Evolutionary conservation across 768 basidiomycete species (phyloP).

Genomic region (Russula olivacea): DNA sequence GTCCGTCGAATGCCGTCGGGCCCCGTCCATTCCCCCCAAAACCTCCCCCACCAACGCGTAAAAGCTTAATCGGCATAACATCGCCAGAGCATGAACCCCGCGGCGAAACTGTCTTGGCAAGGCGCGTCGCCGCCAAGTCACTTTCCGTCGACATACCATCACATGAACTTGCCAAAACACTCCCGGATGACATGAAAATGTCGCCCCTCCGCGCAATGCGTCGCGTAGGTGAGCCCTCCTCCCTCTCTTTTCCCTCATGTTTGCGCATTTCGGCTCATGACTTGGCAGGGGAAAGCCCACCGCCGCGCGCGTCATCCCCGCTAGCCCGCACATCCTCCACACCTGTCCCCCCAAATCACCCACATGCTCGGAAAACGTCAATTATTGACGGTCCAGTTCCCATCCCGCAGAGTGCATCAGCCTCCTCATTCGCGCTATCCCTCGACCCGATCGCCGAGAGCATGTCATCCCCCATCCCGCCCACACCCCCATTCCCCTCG

Average conservation of each 20-base stretch:
- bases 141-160: slow-evolving; percentile 59
- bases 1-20: slow-evolving; percentile 37
- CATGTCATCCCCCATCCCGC: slow-evolving; percentile 27
- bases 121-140: slow-evolving; percentile 40
- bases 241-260: neutral
- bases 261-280: neutral
- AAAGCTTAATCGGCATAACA: slow-evolving; percentile 49
- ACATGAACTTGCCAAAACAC: slow-evolving; percentile 35
- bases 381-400: slow-evolving; percentile 28
- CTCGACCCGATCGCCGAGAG: slow-evolving; percentile 35
- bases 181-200: slow-evolving; percentile 10
- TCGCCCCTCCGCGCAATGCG: slow-evolving; percentile 18
- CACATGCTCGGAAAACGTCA: slow-evolving; percentile 73
- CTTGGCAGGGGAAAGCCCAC: slow-evolving; percentile 7
- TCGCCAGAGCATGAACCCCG: slow-evolving; percentile 24
- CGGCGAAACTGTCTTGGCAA: slow-evolving; percentile 25
- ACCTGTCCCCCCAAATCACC: slow-evolving; percentile 50
- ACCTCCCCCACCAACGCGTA: slow-evolving; percentile 32
- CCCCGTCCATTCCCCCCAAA: slow-evolving; percentile 20
- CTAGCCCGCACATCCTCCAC: slow-evolving; percentile 42
- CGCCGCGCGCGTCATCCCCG: slow-evolving; percentile 33
- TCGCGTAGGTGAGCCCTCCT: slow-evolving; percentile 5
- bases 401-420: slow-evolving; percentile 30
- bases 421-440: slow-evolving; percentile 32
- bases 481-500: slow-evolving; percentile 30